Conservation (phyloP, 176 grass and related monocot species). For the Lolium perenne region DNA sequence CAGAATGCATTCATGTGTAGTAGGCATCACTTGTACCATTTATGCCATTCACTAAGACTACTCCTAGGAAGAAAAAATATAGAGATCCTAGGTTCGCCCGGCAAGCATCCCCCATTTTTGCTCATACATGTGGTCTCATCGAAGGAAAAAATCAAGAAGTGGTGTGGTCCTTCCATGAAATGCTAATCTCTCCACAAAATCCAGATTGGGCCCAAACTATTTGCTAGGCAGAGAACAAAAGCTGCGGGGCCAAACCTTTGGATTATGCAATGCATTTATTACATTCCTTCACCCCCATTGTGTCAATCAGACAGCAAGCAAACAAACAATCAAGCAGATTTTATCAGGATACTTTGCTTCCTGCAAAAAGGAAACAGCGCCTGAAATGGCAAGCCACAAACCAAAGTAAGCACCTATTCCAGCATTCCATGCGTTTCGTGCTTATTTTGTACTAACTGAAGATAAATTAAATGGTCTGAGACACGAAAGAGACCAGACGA, state of each 20-base stretch:
- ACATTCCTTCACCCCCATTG: background rate
- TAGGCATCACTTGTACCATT: background rate
- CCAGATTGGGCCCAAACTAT: background rate
- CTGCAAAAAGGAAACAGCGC: slow-evolving; percentile 24
- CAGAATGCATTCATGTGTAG: background rate
- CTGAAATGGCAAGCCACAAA: slow-evolving; percentile 9
- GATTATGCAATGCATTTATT: background rate
- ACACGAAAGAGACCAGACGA: background rate
- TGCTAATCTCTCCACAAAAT: background rate
- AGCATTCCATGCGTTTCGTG: background rate
- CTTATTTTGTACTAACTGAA: background rate
- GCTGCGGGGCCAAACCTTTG: background rate
- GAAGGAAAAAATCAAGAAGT: slow-evolving; percentile 21
- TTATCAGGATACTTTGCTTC: slow-evolving; percentile 10
- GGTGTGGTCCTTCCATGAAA: slow-evolving; percentile 14
- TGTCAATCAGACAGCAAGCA: background rate
- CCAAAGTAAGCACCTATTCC: background rate
- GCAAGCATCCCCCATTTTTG: slow-evolving; percentile 27
- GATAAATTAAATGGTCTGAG: background rate
- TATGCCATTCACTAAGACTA: background rate
- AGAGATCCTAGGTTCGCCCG: background rate
- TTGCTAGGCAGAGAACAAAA: too few relatives aligned
- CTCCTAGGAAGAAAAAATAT: background rate
- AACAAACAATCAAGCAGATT: background rate
- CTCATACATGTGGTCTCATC: background rate